Evolutionary conservation across 257 asterid species (phyloP).

Genomic region (Primulina huaijiensis): DNA sequence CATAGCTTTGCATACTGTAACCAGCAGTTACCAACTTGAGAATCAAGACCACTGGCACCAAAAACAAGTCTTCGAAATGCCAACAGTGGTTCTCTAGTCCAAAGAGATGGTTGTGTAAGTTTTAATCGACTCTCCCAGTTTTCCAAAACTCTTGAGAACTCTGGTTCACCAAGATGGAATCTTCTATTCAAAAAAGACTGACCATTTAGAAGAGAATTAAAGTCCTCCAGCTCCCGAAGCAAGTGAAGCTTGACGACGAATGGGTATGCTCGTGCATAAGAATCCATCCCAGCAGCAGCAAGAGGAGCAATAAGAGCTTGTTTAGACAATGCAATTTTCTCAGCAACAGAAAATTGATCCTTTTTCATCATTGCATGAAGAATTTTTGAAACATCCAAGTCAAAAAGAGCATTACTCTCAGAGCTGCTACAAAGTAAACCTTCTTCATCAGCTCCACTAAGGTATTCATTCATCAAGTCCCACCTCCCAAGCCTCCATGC

Average conservation of each 20-base stretch:
- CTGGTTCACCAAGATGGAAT: conserved; percentile 58
- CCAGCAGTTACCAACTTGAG: conserved; percentile 91
- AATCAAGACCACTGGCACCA: conserved; percentile 68
- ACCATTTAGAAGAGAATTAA: conserved; percentile 69
- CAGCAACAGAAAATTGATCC: conserved; percentile 69
- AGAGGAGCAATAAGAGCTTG: conserved; percentile 97
- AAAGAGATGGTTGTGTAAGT: conserved; percentile 89
- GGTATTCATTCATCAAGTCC: conserved; percentile 96
- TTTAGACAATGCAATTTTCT: conserved; percentile 76
- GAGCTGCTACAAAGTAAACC: conserved; percentile 85
- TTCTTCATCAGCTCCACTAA: conserved; percentile 78
- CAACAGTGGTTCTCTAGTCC: conserved; percentile 99
- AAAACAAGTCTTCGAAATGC: conserved; percentile 91
- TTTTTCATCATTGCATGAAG: conserved; percentile 88
- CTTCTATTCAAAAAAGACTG: conserved; percentile 68
- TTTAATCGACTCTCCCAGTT: conserved; percentile 92
- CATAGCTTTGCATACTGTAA: conserved; percentile 93
- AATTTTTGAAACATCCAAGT: conserved; percentile 92
- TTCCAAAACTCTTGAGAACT: conserved; percentile 55
- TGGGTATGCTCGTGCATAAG: conserved; percentile 95
- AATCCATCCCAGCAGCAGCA: conserved; percentile 99
- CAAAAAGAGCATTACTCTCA: conserved; percentile 91
- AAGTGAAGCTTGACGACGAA: conserved; percentile 92
- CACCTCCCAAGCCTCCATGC: conserved; percentile 99
- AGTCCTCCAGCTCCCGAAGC: conserved; percentile 95